phyloP scores from a whole-genome alignment of 257 asterid species.

The Hygrophila difformis region DNA sequence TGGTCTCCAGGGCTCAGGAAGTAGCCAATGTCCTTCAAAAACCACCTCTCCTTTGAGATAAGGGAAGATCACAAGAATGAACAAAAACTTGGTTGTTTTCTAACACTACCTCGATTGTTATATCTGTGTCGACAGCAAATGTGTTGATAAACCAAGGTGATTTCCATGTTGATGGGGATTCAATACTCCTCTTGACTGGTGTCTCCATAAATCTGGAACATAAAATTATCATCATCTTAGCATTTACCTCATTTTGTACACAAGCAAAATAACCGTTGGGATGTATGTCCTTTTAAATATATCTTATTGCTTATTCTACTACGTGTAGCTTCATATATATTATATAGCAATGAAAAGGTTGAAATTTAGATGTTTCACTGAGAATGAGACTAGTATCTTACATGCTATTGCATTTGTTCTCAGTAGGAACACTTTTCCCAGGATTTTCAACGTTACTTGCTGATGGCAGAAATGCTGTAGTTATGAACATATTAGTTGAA shows the following conservation, averaged over 20 bases:
- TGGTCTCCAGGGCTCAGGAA: slow-evolving; percentile 68
- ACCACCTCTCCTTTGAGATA: too few relatives aligned
- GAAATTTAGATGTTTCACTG: too few relatives aligned
- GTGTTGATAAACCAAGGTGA: slow-evolving; percentile 88
- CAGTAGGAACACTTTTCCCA: slow-evolving; percentile 38
- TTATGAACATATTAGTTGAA: slow-evolving; percentile 29
- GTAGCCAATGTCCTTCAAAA: slow-evolving; percentile 71
- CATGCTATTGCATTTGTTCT: slow-evolving; percentile 57
- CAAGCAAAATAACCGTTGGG: too few relatives aligned
- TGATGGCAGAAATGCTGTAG: slow-evolving; percentile 39
- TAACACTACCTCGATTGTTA: slow-evolving; percentile 82
- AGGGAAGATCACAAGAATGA: too few relatives aligned
- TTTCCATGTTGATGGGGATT: slow-evolving; percentile 94
- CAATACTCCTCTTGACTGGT: slow-evolving; percentile 68
- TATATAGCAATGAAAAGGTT: too few relatives aligned
- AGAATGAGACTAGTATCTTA: slow-evolving; percentile 32
- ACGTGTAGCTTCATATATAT: too few relatives aligned
- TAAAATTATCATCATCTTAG: background rate
- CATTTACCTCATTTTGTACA: too few relatives aligned
- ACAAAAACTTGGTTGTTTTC: too few relatives aligned
- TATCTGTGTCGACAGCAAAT: slow-evolving; percentile 67
- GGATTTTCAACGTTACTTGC: slow-evolving; percentile 44
- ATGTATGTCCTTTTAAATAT: too few relatives aligned
- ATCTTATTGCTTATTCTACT: too few relatives aligned
- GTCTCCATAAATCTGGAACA: slow-evolving; percentile 63